Evolutionary conservation across 2,329 filamentous ascomycete species (phyloP), one percentile per base, ranked within the genome.

Genomic region (Nigrospora sphaerica): DNA sequence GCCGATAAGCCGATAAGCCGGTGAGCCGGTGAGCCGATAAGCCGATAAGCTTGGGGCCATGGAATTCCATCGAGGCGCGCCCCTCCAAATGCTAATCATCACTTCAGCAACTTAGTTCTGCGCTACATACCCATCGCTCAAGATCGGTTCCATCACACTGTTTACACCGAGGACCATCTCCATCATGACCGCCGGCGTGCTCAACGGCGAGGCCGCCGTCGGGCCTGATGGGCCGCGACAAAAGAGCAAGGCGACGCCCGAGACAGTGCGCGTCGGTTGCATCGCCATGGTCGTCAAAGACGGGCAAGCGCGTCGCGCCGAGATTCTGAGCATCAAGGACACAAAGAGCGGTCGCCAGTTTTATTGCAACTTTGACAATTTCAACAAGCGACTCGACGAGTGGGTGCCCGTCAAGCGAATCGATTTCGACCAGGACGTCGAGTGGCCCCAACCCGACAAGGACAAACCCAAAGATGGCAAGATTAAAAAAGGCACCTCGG

Each of bases 321-420:
- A 98, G 66, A 95, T 98, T 52, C 73, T 98, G n/a, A 93, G 89
- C 49, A 95, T 97, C 57, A 85, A 88, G 61, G 88, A 91, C 49
- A 86, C 88, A 18, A 95, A 95, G 66, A 92, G 88, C 59, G 85
- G 86, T 14, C 85, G 88, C 35, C 86, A 88, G 46, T 96, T 92
- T 62, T 96, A 96, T 67, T 95, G 95, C 59, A 95, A 97, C 66
- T 97, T 96, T 64, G 89, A 95, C 62, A 95, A 95, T 60, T 97
- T 96, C 79, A 97, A 97, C 70, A 97, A 97, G 67, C 76, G 75
- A 54, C 67, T 80, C 12, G 73, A 79, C 71, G 93, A 98, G 73
- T 98, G 93, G 93, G 84, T 98, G 11, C 77, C 86, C 2, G 79
- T 86, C 31, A 75, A 80, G 33, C 81, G 93, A 33, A 88, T 98